These are phyloP conservation scores for Acanthamoeba triangularis DNA, from an alignment of 208 protist genomes.

Conservation along the genomic window DNA sequence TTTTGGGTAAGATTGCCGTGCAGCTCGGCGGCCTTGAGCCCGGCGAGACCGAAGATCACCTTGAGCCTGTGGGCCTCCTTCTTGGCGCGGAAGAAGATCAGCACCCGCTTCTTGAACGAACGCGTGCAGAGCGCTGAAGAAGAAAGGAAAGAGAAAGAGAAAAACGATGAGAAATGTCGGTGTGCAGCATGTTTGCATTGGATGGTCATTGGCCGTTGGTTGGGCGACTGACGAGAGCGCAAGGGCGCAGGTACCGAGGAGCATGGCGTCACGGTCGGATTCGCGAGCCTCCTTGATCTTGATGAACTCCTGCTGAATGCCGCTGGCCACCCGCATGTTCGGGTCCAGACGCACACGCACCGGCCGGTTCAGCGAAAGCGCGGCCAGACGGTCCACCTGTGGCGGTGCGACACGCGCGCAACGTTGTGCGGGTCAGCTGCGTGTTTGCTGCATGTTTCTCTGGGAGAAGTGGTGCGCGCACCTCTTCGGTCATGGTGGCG, in stretches of 20 bases:
- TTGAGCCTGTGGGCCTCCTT: conserved; percentile 86
- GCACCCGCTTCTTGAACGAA: conserved; percentile 51
- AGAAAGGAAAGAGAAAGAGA: conserved; percentile 23
- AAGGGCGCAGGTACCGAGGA: conserved; percentile 67
- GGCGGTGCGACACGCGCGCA: neutral
- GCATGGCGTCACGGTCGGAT: conserved; percentile 89
- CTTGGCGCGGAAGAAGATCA: conserved; percentile 81
- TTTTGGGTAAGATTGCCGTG: conserved; percentile 91
- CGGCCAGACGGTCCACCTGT: conserved; percentile 77
- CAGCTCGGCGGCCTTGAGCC: conserved; percentile 89
- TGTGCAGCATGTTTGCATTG: no score
- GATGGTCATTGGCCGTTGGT: no score
- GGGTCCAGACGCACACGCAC: conserved; percentile 87
- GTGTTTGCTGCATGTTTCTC: no score
- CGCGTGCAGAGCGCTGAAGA: conserved; percentile 43
- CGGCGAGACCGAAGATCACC: conserved; percentile 89
- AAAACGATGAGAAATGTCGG: neutral
- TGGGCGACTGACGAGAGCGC: no score
- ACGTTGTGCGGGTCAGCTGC: no score
- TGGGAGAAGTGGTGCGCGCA: neutral
- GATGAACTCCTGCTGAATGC: conserved; percentile 91
- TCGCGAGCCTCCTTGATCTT: conserved; percentile 85
- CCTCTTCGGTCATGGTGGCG: conserved; percentile 92
- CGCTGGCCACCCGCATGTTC: conserved; percentile 78
- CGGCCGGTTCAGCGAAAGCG: conserved; percentile 88